Conservation (phyloP, 139 green algal species). For the Picochlorum costavermella region DNA sequence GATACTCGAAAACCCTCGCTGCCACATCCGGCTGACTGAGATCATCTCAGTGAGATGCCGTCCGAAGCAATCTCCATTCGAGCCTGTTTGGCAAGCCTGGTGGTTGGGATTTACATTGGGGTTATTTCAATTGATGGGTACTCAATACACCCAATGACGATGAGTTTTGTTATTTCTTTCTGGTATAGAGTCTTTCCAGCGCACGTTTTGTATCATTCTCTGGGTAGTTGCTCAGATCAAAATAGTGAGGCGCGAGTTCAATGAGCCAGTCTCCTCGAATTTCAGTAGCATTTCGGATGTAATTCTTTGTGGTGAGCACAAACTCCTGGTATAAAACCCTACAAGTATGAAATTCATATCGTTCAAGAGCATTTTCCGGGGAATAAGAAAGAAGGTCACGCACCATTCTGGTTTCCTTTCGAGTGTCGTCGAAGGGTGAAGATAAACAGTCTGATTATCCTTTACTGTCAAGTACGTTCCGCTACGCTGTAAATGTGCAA, state of each 20-base stretch:
- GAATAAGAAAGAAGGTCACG: neutral
- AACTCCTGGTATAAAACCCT: conserved; percentile 96
- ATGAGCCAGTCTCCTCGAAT: conserved; percentile 95
- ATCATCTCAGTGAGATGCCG: too few species aligned
- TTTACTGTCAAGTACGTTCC: conserved; percentile 99
- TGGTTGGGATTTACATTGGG: too few species aligned
- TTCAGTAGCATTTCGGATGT: conserved; percentile 88
- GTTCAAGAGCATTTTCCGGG: neutral
- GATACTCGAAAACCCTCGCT: too few species aligned
- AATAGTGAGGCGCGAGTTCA: conserved; percentile 95
- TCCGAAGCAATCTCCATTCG: too few species aligned
- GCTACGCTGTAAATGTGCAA: conserved; percentile 79
- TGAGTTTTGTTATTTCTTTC: neutral
- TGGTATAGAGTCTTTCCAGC: conserved; percentile 71
- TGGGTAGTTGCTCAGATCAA: conserved; percentile 94
- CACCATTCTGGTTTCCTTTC: conserved; percentile 93
- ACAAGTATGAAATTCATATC: neutral
- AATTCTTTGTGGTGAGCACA: conserved; percentile 95
- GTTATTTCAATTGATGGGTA: neutral
- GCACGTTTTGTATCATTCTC: conserved; percentile 64
- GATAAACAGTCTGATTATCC: conserved; percentile 94
- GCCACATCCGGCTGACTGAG: too few species aligned
- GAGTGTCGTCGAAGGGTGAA: conserved; percentile 92
- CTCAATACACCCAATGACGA: neutral
- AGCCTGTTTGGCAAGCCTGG: too few species aligned